phyloP scores from a whole-genome alignment of 768 basidiomycete species.

The Naganishia vaughanmartiniae region DNA sequence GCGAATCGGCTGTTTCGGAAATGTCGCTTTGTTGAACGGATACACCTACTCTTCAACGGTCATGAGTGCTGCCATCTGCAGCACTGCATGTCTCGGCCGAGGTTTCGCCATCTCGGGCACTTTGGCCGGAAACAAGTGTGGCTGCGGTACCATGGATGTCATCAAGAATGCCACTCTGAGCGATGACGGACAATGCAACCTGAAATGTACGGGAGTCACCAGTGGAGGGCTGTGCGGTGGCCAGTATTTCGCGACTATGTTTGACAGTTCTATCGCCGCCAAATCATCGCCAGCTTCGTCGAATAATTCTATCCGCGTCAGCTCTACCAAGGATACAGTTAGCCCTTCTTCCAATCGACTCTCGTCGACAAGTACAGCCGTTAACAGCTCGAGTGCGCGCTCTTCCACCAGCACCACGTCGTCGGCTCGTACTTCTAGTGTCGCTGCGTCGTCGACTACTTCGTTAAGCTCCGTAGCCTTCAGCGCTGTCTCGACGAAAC shows the following conservation, averaged over 20 bases:
- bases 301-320: not conserved
- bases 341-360: no score
- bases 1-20: slow-evolving; percentile 3
- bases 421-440: no score
- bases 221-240: not conserved
- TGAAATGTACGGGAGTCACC: not conserved
- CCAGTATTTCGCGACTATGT: not conserved
- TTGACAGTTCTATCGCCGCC: not conserved
- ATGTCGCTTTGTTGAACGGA: not conserved
- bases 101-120: not conserved
- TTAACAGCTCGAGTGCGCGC: no score
- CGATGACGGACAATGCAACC: not conserved
- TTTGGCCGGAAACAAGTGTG: not conserved
- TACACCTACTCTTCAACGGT: not conserved
- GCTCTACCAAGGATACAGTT: not conserved
- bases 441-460: no score
- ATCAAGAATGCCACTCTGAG: not conserved
- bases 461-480: no score
- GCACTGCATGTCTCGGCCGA: not conserved
- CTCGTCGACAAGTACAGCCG: slow-evolving; percentile 1
- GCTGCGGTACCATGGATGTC: not conserved
- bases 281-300: not conserved
- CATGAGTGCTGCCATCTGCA: not conserved
- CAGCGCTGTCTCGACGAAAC: no score
- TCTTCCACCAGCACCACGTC: no score